Percentiles rank a stretch among this genome's conserved stretches.
Evolutionary conservation across 2,329 filamentous ascomycete genomes (phyloP).

Genomic region (Aspergillus sp.): DNA sequence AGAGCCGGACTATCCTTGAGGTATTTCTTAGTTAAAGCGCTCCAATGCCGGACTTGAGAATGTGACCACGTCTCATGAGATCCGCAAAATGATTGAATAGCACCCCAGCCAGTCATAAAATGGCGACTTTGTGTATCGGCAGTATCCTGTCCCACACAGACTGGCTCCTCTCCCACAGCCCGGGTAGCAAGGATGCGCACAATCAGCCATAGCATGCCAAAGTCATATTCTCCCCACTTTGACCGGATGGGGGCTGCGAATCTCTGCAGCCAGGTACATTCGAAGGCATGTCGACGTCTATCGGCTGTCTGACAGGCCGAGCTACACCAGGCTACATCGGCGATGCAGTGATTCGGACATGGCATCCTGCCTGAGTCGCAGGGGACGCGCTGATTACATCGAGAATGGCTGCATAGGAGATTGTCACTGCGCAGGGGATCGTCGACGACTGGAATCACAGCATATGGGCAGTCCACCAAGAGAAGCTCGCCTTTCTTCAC

Average conservation of each 20-base stretch:
- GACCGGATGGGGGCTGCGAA: conserved; percentile 21
- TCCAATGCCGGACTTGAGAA: conserved; percentile 26
- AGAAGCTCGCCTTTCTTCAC: conserved; percentile 25
- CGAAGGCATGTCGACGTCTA: conserved; percentile 24
- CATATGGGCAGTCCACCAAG: conserved; percentile 29
- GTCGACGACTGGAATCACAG: conserved; percentile 30
- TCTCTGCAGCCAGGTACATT: conserved; percentile 29
- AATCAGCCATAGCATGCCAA: conserved; percentile 35
- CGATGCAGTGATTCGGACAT: conserved; percentile 23
- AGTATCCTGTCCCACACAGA: not conserved
- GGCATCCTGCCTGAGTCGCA: conserved; percentile 3
- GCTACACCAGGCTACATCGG: conserved; percentile 29
- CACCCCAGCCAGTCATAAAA: conserved; percentile 21
- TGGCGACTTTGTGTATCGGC: not conserved
- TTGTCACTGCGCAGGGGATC: conserved; percentile 19
- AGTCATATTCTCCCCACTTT: conserved; percentile 31
- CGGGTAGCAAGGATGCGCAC: conserved; percentile 27
- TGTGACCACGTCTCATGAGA: conserved; percentile 29
- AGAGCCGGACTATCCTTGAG: conserved; percentile 10
- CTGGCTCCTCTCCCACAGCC: conserved; percentile 5
- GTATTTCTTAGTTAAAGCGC: conserved; percentile 28
- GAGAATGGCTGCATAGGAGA: conserved; percentile 29
- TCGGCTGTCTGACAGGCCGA: conserved; percentile 20
- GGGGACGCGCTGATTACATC: conserved; percentile 22
- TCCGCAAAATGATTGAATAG: conserved; percentile 27